Percentiles rank a stretch among this genome's conserved stretches.
These are phyloP conservation scores for Capsella rubella DNA, from an alignment of 441 rosid species.

Conservation along the genomic window DNA sequence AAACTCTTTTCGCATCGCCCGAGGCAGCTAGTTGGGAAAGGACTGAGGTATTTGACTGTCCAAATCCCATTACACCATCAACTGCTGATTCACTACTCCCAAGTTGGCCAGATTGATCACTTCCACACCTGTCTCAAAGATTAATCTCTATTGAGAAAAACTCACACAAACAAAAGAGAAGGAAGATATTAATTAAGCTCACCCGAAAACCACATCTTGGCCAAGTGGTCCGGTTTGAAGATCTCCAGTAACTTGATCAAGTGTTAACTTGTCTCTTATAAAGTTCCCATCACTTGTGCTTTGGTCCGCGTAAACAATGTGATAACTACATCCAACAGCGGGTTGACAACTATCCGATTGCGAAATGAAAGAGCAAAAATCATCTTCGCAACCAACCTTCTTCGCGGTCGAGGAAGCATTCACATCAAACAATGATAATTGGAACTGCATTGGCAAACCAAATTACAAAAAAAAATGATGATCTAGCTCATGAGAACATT, in stretches of 20 bases:
- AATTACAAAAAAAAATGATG: not conserved
- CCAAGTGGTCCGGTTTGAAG: constrained; percentile 54
- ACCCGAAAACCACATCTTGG: constrained; percentile 76
- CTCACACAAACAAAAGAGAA: constrained; percentile 36
- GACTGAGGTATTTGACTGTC: constrained; percentile 86
- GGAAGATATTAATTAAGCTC: constrained; percentile 30
- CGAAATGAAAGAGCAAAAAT: constrained; percentile 61
- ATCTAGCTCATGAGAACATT: constrained; percentile 1
- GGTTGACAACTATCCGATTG: constrained; percentile 49
- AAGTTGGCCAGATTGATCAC: constrained; percentile 75
- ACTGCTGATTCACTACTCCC: constrained; percentile 68
- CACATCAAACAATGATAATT: constrained; percentile 66
- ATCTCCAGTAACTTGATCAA: constrained; percentile 65
- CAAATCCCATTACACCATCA: constrained; percentile 95
- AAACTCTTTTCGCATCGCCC: constrained; percentile 65
- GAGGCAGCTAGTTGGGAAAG: constrained; percentile 81
- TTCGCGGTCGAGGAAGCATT: constrained; percentile 57
- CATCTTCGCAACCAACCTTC: constrained; percentile 63
- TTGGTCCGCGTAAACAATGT: constrained; percentile 86
- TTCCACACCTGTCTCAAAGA: constrained; percentile 64
- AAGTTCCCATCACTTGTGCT: constrained; percentile 83
- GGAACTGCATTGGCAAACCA: constrained; percentile 51
- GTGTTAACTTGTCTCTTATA: constrained; percentile 62
- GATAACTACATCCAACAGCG: constrained; percentile 58
- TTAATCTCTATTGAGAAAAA: constrained; percentile 9